Base-by-base conservation (phyloP, 2,329 filamentous ascomycete genomes). In the Plectosphaerella cucumerina region DNA sequence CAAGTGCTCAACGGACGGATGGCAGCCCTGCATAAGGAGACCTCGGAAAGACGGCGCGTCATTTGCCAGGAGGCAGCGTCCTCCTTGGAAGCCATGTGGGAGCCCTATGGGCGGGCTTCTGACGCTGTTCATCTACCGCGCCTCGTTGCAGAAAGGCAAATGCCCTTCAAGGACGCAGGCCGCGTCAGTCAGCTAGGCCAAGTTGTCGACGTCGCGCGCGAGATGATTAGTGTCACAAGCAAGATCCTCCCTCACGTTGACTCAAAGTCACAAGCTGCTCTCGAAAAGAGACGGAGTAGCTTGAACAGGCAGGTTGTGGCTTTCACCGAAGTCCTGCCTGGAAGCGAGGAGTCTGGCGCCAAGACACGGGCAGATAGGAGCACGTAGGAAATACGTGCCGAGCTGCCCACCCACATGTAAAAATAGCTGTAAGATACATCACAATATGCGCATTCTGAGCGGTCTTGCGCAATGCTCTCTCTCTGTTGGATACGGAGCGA, bases 51-150 rank as follows among this genome's bases (percentile, higher is more conserved):
- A 41, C 72, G 73, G 59, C 62, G 60, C 6, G n/a, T 18, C 39
- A 20, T 77, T 58, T 80, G 76, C 51, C 59, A 65, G 22, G 80
- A 82, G 58, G 71, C 85, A 41, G 60, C 69, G 23, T 59, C 62
- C 4, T 81, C 81, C 15, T 66, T 85, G 18, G 65, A 73, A 15
- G 70, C 70, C 17, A 65, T 85, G 26, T 80, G 76, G 73, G 66
- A 70, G 18, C 76, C 77, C 4, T 74, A 80, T 60, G n/a, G 6
- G 39, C 39, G n/a, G n/a, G 39, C 39, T 20, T n/a, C 39, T 20
- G 66, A 69, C 48, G 66, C 69, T 35, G 65, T 62, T 57, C 70
- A 70, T 9, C 21, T 42, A 17, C 37, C 39, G 35, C 49, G 22
- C 23, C 21, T 48, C 37, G 37, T 48, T 9, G 35, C 37, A 21